phyloP scores from a whole-genome alignment of 164 flowering plant species.

The Dillenia turbinata region DNA sequence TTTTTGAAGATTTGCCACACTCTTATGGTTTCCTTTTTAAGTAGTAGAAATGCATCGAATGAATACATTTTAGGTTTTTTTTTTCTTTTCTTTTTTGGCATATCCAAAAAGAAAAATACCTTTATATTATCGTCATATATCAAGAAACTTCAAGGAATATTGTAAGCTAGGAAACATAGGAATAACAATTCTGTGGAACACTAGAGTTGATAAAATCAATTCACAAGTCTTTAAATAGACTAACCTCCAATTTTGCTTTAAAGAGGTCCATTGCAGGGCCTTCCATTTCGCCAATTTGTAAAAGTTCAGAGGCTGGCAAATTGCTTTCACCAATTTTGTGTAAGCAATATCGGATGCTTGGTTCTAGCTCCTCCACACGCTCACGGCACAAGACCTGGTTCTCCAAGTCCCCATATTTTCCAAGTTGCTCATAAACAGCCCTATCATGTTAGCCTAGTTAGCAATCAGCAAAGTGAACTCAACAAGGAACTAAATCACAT shows the following conservation, averaged over 20 bases:
- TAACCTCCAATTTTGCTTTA: constrained; percentile 86
- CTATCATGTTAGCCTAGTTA: constrained; percentile 28
- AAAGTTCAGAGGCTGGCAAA: constrained; percentile 70
- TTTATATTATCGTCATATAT: too few relatives aligned
- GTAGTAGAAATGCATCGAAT: too few relatives aligned
- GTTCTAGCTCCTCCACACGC: constrained; percentile 96
- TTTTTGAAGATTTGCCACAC: too few relatives aligned
- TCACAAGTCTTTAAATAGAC: not conserved
- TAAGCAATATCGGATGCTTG: constrained; percentile 79
- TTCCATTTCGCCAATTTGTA: constrained; percentile 88
- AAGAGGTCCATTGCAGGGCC: constrained; percentile 93
- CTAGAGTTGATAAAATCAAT: too few relatives aligned
- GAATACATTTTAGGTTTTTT: too few relatives aligned
- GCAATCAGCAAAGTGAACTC: not conserved
- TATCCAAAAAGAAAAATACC: too few relatives aligned
- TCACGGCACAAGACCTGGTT: constrained; percentile 89
- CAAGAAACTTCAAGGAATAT: too few relatives aligned
- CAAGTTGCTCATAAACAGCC: constrained; percentile 96
- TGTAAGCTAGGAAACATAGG: too few relatives aligned
- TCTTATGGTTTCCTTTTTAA: too few relatives aligned
- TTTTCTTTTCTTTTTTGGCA: too few relatives aligned
- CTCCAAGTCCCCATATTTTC: constrained; percentile 89
- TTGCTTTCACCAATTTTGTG: constrained; percentile 91
- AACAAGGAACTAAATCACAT: not conserved
- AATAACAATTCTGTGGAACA: too few relatives aligned